Evolutionary conservation across 2,329 filamentous ascomycete species (phyloP).

Genomic region (Bipolaris oryzae): DNA sequence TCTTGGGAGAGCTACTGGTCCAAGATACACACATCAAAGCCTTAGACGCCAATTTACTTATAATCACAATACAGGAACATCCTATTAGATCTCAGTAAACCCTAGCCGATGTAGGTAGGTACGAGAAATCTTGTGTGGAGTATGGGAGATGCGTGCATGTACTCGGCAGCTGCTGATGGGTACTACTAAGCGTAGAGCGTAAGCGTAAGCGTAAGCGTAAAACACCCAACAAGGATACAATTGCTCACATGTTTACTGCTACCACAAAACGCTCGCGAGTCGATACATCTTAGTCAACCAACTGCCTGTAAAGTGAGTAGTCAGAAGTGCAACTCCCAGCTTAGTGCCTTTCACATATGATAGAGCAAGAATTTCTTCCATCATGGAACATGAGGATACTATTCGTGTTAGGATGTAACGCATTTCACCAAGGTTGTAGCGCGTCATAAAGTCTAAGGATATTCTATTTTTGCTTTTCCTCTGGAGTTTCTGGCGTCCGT

Average conservation of each 20-base stretch:
- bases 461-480: not conserved
- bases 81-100: no score
- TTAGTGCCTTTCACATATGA: not conserved
- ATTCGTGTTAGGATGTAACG: not conserved
- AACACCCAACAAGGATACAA: not conserved
- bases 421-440: not conserved
- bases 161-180: not conserved
- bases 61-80: not conserved
- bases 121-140: not conserved
- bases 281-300: not conserved
- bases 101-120: no score
- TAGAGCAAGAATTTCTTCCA: not conserved
- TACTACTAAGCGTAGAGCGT: not conserved
- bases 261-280: not conserved
- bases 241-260: no score
- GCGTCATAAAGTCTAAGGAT: not conserved
- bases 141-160: no score
- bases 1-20: no score
- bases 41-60: no score
- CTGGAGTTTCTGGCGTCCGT: not conserved
- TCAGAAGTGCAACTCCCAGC: no score
- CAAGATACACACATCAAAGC: not conserved
- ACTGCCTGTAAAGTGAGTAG: not conserved
- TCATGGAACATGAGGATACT: not conserved
- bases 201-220: not conserved